Evolutionary conservation across 345 rosid species (phyloP).

Genomic region (Garcia nutans): DNA sequence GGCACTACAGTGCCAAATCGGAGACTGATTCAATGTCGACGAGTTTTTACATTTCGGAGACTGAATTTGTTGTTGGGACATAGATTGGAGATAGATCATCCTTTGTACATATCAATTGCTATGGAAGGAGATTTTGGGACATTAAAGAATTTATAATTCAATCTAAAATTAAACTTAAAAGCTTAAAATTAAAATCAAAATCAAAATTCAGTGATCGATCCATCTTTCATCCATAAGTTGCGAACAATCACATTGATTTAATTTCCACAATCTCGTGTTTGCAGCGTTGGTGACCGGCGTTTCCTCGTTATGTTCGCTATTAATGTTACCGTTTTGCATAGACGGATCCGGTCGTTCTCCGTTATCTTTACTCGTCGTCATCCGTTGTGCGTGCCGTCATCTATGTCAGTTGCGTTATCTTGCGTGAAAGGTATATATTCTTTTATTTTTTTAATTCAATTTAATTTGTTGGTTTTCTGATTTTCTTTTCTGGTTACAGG

Average conservation of each 20-base stretch:
- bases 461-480: not conserved
- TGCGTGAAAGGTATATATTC: conserved; percentile 12
- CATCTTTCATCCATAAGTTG: not conserved
- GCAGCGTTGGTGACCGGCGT: conserved; percentile 22
- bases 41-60: conserved; percentile 28
- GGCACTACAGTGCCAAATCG: not conserved
- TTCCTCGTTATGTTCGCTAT: conserved; percentile 22
- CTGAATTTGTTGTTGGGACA: conserved; percentile 32
- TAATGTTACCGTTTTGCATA: not conserved
- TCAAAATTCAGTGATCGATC: not conserved
- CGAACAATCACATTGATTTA: not conserved
- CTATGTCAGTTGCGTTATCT: conserved; percentile 10
- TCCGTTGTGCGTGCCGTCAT: conserved; percentile 25
- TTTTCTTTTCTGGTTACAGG: no score
- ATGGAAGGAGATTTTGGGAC: conserved; percentile 47
- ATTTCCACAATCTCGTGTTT: conserved; percentile 9
- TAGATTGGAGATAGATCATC: conserved; percentile 24
- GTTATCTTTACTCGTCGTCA: conserved; percentile 19
- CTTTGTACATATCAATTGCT: conserved; percentile 52
- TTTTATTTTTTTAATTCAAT: not conserved
- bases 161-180: conserved; percentile 1
- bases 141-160: not conserved
- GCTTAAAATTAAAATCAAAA: not conserved
- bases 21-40: conserved; percentile 20
- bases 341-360: conserved; percentile 14